Conservation (phyloP, 2,329 filamentous ascomycete species). For the Aspergillus sp. region DNA sequence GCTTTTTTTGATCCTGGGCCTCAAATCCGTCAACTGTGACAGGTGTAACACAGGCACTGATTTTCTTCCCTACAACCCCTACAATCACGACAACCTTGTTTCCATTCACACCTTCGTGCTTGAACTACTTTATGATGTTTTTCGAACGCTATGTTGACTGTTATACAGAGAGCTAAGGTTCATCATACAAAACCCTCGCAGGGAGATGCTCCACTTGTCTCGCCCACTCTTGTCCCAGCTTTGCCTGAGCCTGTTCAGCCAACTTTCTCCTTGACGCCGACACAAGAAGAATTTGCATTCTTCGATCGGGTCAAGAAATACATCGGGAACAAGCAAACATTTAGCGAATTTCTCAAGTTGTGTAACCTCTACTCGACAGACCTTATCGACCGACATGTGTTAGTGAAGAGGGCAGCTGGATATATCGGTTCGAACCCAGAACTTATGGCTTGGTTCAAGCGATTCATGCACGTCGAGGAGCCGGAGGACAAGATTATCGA, state of each 20-base stretch:
- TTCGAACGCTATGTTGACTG: constrained; percentile 16
- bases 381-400: constrained; percentile 79
- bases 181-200: constrained; percentile 64
- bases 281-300: constrained; percentile 82
- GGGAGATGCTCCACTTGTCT: constrained; percentile 63
- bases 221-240: constrained; percentile 83
- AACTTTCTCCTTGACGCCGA: constrained; percentile 69
- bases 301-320: constrained; percentile 97
- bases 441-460: constrained; percentile 83
- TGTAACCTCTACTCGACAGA: constrained; percentile 95
- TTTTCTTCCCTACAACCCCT: background rate
- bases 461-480: constrained; percentile 72
- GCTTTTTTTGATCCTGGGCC: background rate
- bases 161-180: constrained; percentile 70
- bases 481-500: constrained; percentile 76
- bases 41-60: background rate
- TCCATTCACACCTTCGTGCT: background rate
- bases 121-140: background rate
- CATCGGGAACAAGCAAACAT: constrained; percentile 85
- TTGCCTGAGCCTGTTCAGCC: constrained; percentile 85
- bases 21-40: background rate
- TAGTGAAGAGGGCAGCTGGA: constrained; percentile 77
- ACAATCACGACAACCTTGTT: background rate
- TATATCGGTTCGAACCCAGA: constrained; percentile 90
- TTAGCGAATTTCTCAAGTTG: constrained; percentile 95